phyloP scores from a whole-genome alignment of 139 green algal species.

The Penium margaritaceum region DNA sequence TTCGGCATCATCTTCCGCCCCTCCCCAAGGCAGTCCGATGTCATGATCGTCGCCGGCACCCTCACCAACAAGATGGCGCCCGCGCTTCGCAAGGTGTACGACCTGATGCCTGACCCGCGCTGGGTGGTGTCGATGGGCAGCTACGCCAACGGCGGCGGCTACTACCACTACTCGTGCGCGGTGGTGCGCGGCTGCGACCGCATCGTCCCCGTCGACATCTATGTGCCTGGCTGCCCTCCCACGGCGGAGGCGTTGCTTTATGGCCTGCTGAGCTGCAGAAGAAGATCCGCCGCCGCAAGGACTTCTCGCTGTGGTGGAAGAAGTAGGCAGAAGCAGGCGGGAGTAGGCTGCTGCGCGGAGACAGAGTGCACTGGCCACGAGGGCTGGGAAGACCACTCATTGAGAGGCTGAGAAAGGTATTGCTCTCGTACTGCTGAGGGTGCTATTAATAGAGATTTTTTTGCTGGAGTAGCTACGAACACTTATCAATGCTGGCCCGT shows the following conservation, averaged over 20 bases:
- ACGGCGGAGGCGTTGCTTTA: conserved; percentile 92
- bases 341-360: no score
- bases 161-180: conserved; percentile 95
- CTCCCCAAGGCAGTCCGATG: conserved; percentile 79
- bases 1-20: conserved; percentile 96
- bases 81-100: conserved; percentile 74
- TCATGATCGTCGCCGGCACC: conserved; percentile 94
- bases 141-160: conserved; percentile 91
- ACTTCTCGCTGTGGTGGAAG: conserved; percentile 27
- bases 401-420: no score
- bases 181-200: conserved; percentile 91
- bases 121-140: conserved; percentile 95
- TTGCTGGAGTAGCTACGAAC: no score
- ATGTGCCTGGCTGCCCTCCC: conserved; percentile 88
- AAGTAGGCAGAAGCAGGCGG: no score
- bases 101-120: conserved; percentile 89
- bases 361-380: no score
- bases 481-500: no score
- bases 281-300: conserved; percentile 50
- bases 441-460: no score
- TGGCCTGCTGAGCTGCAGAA: conserved; percentile 85
- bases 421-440: no score
- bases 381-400: no score
- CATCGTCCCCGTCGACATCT: conserved; percentile 93
- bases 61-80: conserved; percentile 98